A percentile compares a stretch with the other conserved stretches of the same genome.
Evolutionary conservation across 495 filamentous ascomycete species (phyloP).

Genomic region (Hyaloscypha hepaticicola): DNA sequence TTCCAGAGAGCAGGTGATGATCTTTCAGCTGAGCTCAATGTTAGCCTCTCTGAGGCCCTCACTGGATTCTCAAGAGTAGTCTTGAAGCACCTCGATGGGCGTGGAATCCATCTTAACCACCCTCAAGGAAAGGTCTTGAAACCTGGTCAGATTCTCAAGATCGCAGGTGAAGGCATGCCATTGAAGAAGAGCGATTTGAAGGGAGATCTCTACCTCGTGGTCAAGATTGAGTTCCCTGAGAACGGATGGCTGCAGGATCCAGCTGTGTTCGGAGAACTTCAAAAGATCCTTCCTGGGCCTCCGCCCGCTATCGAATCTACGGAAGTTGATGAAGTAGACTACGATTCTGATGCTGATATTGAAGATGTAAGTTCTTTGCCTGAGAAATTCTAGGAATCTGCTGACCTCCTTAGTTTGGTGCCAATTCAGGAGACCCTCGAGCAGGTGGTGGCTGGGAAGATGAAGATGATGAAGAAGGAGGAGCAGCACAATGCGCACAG

Average conservation of each 20-base stretch:
- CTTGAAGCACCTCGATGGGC: constrained; percentile 88
- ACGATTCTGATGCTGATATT: constrained; percentile 73
- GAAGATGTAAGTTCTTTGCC: constrained; percentile 61
- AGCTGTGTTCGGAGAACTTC: constrained; percentile 61
- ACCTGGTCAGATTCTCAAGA: constrained; percentile 79
- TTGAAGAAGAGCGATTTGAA: constrained; percentile 76
- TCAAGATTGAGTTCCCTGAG: constrained; percentile 87
- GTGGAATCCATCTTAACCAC: constrained; percentile 80
- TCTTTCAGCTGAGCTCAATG: constrained; percentile 71
- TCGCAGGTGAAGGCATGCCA: constrained; percentile 92
- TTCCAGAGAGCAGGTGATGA: constrained; percentile 84
- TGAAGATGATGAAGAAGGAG: constrained; percentile 60
- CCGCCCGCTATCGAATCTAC: constrained; percentile 56
- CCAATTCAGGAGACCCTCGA: constrained; percentile 63
- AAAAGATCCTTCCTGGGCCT: constrained; percentile 67
- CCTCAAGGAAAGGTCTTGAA: constrained; percentile 71
- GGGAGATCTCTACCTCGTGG: constrained; percentile 83
- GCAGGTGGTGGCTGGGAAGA: constrained; percentile 79
- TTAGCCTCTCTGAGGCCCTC: constrained; percentile 82
- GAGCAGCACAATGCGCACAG: constrained; percentile 75
- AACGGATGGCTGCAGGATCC: constrained; percentile 76
- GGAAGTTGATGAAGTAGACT: constrained; percentile 82
- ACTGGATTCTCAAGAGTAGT: constrained; percentile 89
- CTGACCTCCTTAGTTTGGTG: constrained; percentile 56
- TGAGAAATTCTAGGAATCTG: not conserved